A percentile compares a stretch with the other conserved stretches of the same genome.
phyloP scores from a whole-genome alignment of 257 asterid genomes.

The Ocimum tenuiflorum region DNA sequence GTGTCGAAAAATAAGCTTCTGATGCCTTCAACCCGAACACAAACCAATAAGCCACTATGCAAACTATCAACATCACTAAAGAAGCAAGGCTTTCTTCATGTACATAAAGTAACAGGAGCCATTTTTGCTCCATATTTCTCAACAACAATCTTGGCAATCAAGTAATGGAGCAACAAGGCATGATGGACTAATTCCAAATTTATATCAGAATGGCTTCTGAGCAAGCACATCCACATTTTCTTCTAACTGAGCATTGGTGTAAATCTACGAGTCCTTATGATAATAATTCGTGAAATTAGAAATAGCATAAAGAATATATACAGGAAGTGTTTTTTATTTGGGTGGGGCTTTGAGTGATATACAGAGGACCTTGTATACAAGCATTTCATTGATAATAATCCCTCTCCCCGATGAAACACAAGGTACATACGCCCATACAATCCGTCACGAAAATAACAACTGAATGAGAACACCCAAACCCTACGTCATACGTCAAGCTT shows the following conservation, averaged over 20 bases:
- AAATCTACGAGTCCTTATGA: background rate
- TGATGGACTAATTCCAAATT: too few relatives aligned
- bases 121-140: background rate
- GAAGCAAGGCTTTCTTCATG: conserved; percentile 2
- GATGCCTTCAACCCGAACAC: conserved; percentile 44
- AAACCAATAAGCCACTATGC: conserved; percentile 5
- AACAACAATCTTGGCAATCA: background rate
- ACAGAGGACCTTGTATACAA: too few relatives aligned
- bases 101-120: background rate
- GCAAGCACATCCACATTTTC: background rate
- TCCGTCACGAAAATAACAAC: background rate
- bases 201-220: background rate
- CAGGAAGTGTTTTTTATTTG: too few relatives aligned
- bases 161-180: background rate
- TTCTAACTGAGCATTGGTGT: background rate
- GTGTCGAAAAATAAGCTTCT: conserved; percentile 84
- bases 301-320: background rate
- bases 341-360: too few relatives aligned
- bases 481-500: background rate
- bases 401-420: background rate
- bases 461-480: background rate
- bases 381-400: background rate
- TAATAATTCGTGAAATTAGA: background rate
- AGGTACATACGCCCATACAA: background rate
- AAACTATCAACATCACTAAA: background rate